phyloP scores from a whole-genome alignment of 306 rosid species.

The Castanospermum australe region DNA sequence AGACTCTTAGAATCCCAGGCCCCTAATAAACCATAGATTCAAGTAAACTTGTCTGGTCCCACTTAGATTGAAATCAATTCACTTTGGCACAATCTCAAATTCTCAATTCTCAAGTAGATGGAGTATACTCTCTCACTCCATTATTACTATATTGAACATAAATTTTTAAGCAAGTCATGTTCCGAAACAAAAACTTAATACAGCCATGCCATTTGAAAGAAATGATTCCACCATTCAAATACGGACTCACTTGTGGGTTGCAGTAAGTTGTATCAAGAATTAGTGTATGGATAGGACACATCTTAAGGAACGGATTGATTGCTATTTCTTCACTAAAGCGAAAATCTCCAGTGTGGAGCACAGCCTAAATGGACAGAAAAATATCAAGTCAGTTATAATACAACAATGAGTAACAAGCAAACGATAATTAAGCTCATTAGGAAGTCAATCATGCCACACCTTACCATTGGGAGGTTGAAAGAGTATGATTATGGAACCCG shows the following conservation, averaged over 20 bases:
- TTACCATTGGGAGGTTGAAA: slow-evolving; percentile 89
- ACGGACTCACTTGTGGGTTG: slow-evolving; percentile 73
- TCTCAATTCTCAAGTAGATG: background rate
- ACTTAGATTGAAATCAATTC: slow-evolving; percentile 15
- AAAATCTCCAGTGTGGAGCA: slow-evolving; percentile 93
- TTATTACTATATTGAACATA: background rate
- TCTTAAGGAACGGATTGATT: slow-evolving; percentile 46
- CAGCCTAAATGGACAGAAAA: slow-evolving; percentile 53
- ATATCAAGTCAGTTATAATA: slow-evolving; percentile 6
- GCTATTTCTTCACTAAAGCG: slow-evolving; percentile 72
- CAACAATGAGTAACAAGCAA: background rate
- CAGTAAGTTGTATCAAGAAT: slow-evolving; percentile 96
- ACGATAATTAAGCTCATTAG: background rate
- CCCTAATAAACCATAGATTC: slow-evolving; percentile 12
- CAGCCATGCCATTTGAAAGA: slow-evolving; percentile 13
- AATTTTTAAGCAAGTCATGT: background rate
- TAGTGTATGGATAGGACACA: slow-evolving; percentile 60
- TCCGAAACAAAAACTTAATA: background rate
- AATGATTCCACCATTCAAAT: slow-evolving; percentile 5
- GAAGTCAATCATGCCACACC: slow-evolving; percentile 62
- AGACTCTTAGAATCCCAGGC: background rate
- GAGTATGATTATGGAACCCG: slow-evolving; percentile 83
- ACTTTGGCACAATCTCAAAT: slow-evolving; percentile 11
- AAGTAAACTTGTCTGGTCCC: background rate
- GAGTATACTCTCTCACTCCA: background rate